Percentiles rank a stretch among this genome's conserved stretches.
Conservation (phyloP, 2,329 filamentous ascomycete species). For the Fonsecaea nubica region DNA sequence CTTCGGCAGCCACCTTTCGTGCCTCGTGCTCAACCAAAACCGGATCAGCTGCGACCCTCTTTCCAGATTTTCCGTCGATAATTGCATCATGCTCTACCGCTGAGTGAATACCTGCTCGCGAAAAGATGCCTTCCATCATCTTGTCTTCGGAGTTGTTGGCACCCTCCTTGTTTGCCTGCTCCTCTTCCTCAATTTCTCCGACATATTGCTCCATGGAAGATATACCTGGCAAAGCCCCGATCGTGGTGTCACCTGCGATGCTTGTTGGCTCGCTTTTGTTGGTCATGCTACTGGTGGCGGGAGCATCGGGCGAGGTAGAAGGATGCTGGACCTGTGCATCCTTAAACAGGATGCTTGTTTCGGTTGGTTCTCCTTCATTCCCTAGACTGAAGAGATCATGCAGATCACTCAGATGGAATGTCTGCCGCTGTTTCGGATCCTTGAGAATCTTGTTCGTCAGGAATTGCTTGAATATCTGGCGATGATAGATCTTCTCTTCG, state of each 20-base stretch:
- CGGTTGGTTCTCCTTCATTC: slow-evolving; percentile 72
- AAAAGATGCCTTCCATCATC: slow-evolving; percentile 88
- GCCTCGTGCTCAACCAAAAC: slow-evolving; percentile 83
- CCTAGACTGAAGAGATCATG: slow-evolving; percentile 89
- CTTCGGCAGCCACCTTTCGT: slow-evolving; percentile 75
- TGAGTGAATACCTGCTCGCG: slow-evolving; percentile 83
- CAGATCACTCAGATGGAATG: slow-evolving; percentile 86
- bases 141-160: slow-evolving; percentile 66
- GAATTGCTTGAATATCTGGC: slow-evolving; percentile 98
- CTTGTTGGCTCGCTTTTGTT: slow-evolving; percentile 39
- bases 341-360: slow-evolving; percentile 85
- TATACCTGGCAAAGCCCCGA: slow-evolving; percentile 65
- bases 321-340: slow-evolving; percentile 77
- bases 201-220: slow-evolving; percentile 70
- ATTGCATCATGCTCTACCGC: slow-evolving; percentile 93
- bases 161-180: slow-evolving; percentile 43
- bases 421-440: slow-evolving; percentile 90
- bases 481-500: slow-evolving; percentile 98
- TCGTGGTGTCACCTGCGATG: slow-evolving; percentile 45
- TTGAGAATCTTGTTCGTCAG: slow-evolving; percentile 94
- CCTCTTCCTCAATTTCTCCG: slow-evolving; percentile 55
- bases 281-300: slow-evolving; percentile 25
- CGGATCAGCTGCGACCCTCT: slow-evolving; percentile 74
- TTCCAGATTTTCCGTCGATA: slow-evolving; percentile 69
- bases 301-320: slow-evolving; percentile 45